Base-by-base conservation (phyloP, 352 stramenopile genomes). In the Phytophthora colocasiae region DNA sequence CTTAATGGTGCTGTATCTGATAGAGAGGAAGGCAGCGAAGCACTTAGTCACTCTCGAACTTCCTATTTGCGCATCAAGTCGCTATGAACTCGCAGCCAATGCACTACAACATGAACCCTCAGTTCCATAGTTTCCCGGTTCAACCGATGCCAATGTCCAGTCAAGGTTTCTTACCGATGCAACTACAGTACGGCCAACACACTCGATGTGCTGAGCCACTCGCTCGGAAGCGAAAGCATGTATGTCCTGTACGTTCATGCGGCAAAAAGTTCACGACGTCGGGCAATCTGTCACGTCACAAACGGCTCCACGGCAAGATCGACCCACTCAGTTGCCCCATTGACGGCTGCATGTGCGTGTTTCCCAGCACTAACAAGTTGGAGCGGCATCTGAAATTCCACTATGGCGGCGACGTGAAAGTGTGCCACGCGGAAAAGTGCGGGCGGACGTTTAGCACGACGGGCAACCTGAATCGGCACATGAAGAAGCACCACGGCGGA, bases 211-310 rank as follows among this genome's bases (percentile, higher is more conserved):
- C 24, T 22, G 52, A 80, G 34, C 63, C 43, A 10, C 53, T 69
- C 22, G 61, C 70, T 34, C 45, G 58, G 11, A 77, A 81, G 41
- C 62, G 61, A 29, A 50, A 50, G n/a, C 71, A 87, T 40, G 63
- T 80, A 24, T 87, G 79, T 57, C 59, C 54, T 12, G 67, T 78
- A 32, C 44, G 22, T n/a, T 63, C 66, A 7, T 87, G 75, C 24
- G 63, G 76, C 51, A 87, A 85, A 54, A 67, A 47, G 26, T 87
- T 87, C 58, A 85, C 71, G 51, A 87, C 78, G 27, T 77, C 73
- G 17, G 78, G 78, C 36, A 87, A 85, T 54, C 58, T 85, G 15
- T 79, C 75, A 10, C 78, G 75, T 14, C 78, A 85, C 46, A 81
- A 79, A 44, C 65, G 70, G 6, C 53, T 80, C 36, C 75, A 84